A percentile compares a stretch with the other conserved stretches of the same genome.
These are phyloP conservation scores for Tolypocladium inflatum DNA, from an alignment of 2,329 filamentous ascomycete genomes.

Conservation along the genomic window DNA sequence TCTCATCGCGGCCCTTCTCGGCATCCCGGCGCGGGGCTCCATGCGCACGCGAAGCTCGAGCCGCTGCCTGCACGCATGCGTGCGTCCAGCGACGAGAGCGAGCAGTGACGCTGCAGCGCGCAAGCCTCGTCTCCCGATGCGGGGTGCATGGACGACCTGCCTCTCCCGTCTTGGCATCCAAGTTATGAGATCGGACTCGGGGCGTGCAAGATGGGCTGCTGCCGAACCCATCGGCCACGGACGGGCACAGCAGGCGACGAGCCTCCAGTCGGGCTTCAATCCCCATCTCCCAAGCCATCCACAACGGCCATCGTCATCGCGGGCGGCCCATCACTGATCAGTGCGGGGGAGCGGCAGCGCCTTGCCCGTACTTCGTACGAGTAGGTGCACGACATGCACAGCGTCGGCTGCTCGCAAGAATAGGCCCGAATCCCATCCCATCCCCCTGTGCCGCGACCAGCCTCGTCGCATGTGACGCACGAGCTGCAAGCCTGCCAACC, in stretches of 20 bases:
- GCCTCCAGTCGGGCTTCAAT: too few relatives aligned
- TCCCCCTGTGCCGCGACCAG: background rate
- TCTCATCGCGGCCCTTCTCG: background rate
- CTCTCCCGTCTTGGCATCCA: background rate
- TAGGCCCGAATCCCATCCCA: too few relatives aligned
- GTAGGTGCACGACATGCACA: background rate
- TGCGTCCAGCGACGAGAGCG: background rate
- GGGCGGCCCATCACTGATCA: background rate
- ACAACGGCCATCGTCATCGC: too few relatives aligned
- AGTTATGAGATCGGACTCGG: background rate
- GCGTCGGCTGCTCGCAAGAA: background rate
- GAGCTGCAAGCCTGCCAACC: too few relatives aligned
- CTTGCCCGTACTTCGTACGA: background rate
- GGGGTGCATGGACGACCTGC: background rate
- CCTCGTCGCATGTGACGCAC: background rate
- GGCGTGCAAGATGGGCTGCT: too few relatives aligned
- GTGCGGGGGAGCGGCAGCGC: background rate
- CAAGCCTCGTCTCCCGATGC: background rate
- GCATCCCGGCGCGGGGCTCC: background rate
- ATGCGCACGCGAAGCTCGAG: background rate
- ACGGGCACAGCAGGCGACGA: too few relatives aligned
- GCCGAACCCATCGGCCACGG: too few relatives aligned
- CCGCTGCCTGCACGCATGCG: background rate
- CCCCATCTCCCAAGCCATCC: too few relatives aligned
- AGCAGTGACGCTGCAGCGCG: background rate